phyloP scores from a whole-genome alignment of 345 rosid genomes.

The Gossypium ekmanianum region DNA sequence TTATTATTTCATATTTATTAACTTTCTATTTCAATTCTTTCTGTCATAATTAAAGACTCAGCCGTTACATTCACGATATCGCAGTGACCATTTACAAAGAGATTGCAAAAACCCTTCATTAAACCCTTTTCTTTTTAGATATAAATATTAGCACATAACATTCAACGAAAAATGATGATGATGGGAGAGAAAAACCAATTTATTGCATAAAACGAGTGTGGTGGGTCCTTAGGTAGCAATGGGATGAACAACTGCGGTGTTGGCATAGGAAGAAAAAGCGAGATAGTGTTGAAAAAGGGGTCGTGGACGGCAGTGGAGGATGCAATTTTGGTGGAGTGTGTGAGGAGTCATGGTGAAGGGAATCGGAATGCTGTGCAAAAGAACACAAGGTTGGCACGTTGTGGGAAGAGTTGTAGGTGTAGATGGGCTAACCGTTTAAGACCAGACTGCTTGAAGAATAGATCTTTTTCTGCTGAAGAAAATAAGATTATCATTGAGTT shows the following conservation, averaged over 20 bases:
- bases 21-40: too few relatives aligned
- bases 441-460: slow-evolving; percentile 6
- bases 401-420: too few relatives aligned
- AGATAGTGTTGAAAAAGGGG: background rate
- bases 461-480: slow-evolving; percentile 42
- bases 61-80: too few relatives aligned
- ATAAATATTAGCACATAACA: too few relatives aligned
- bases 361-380: background rate
- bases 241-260: too few relatives aligned
- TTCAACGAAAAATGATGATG: background rate
- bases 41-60: too few relatives aligned
- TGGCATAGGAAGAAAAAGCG: background rate
- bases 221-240: background rate
- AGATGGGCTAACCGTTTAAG: too few relatives aligned
- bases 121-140: too few relatives aligned
- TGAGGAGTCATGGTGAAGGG: background rate
- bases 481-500: slow-evolving; percentile 47
- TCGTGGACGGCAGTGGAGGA: background rate
- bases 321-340: background rate
- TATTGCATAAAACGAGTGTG: background rate
- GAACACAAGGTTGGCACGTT: background rate
- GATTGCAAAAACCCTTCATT: background rate
- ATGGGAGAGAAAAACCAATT: background rate
- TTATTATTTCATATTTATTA: too few relatives aligned
- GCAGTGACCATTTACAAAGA: too few relatives aligned